Conservation (phyloP, 768 basidiomycete species). For the Pleurotus tuber-regium region DNA sequence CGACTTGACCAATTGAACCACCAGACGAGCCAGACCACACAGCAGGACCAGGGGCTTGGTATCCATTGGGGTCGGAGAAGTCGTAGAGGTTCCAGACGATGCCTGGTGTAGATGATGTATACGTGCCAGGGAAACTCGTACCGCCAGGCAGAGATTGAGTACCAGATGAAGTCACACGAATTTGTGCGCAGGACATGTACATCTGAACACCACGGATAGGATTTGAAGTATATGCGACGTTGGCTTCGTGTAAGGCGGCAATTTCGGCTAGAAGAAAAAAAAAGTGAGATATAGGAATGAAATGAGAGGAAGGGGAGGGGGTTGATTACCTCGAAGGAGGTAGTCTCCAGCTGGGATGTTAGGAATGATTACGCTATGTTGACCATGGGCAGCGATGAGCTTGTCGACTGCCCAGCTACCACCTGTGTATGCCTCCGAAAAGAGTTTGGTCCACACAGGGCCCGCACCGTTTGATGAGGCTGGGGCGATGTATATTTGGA, state of each 20-base stretch:
- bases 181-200: constrained; percentile 48
- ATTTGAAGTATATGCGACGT: constrained; percentile 26
- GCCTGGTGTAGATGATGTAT: constrained; percentile 29
- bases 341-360: constrained; percentile 32
- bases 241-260: constrained; percentile 31
- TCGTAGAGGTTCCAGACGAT: constrained; percentile 32
- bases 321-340: constrained; percentile 28
- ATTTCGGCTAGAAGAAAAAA: constrained; percentile 34
- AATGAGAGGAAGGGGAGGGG: background rate
- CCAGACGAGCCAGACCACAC: constrained; percentile 30
- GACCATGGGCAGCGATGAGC: constrained; percentile 27
- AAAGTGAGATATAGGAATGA: constrained; percentile 18
- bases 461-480: constrained; percentile 27
- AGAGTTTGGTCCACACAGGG: constrained; percentile 32
- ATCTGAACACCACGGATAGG: constrained; percentile 44
- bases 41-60: constrained; percentile 28
- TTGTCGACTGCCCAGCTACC: constrained; percentile 30
- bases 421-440: constrained; percentile 22
- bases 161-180: constrained; percentile 34
- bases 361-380: constrained; percentile 32
- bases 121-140: constrained; percentile 28
- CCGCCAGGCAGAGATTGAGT: constrained; percentile 25
- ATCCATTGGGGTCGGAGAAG: constrained; percentile 19
- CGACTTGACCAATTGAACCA: constrained; percentile 15
- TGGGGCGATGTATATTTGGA: constrained; percentile 31